Base-by-base conservation (phyloP, 2,329 filamentous ascomycete species). In the Phaeosphaeria sp. region DNA sequence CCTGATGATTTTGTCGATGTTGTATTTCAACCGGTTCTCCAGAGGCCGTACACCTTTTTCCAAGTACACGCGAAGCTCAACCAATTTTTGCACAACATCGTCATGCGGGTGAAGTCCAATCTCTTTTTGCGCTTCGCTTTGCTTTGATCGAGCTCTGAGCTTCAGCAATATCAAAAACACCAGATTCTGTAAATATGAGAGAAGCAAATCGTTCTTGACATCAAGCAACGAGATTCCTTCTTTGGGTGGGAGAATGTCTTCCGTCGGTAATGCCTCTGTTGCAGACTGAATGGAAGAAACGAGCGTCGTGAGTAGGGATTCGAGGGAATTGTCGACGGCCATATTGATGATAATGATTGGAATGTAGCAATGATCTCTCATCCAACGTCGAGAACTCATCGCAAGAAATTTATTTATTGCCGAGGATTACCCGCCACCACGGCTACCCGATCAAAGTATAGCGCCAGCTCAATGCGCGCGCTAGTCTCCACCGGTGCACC, bases 151-250 rank as follows among this genome's bases (percentile, higher is more conserved):
- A 68, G 66, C 79, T 65, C 67, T 87, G 20, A 98, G 78, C 72
- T 96, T 94, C 39, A 96, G 79, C 1, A 97, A 81, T 45, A 96
- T 90, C 42, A 97, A 81, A 67, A 96, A 96, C 45, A 95, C 91
- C 3, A 98, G 87, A 71, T 97, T 96, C 72, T 99, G 94, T 0
- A 99, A 84, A 78, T 99, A 99, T 3, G 94, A 94, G 40, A 99
- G 88, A 18, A 99, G 88, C n/a, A 99, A 85, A 75, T 99, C 95
- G 79, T 96, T 98, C 81, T 99, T 99, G 64, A 92, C 88, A 74
- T 98, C 93, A 71, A 99, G 89, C 1, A 99, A 87, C 0, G 95
- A 97, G 57, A 99, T 95, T 73, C 95, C 94, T 69, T 97, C 88
- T 63, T 89, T 84, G 1, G 91, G 89, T n/a, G 91, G 87, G 49